Evolutionary conservation across 352 stramenopile genomes (phyloP).

Genomic region (Pythium vanterpoolii): DNA sequence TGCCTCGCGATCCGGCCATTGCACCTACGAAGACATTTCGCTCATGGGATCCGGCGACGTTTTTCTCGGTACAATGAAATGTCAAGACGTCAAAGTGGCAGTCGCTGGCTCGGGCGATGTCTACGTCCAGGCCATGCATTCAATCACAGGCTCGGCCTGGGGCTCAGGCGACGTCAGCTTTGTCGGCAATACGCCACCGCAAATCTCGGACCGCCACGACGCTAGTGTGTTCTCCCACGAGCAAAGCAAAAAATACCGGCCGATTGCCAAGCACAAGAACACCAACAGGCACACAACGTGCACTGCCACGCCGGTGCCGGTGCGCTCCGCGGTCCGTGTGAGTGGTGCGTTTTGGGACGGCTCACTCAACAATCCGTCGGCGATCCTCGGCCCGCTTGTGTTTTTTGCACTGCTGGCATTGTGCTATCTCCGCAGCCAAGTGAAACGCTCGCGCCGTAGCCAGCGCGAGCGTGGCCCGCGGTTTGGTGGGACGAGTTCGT

Average conservation of each 20-base stretch:
- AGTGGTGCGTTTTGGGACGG: slow-evolving; percentile 4
- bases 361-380: background rate
- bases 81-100: slow-evolving; percentile 17
- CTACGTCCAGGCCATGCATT: slow-evolving; percentile 13
- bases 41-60: slow-evolving; percentile 18
- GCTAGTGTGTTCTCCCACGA: slow-evolving; percentile 15
- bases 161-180: slow-evolving; percentile 27
- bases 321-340: slow-evolving; percentile 9
- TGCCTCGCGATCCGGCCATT: slow-evolving; percentile 3
- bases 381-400: slow-evolving; percentile 6
- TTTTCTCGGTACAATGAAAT: slow-evolving; percentile 7
- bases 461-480: slow-evolving; percentile 3
- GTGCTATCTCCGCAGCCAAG: slow-evolving; percentile 22
- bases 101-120: slow-evolving; percentile 15
- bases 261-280: slow-evolving; percentile 21
- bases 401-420: slow-evolving; percentile 20
- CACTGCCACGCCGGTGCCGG: background rate
- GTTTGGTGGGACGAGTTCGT: background rate
- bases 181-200: slow-evolving; percentile 15
- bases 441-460: slow-evolving; percentile 12
- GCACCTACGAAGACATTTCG: slow-evolving; percentile 5
- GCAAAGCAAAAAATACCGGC: slow-evolving; percentile 20
- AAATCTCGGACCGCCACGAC: slow-evolving; percentile 25
- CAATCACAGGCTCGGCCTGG: slow-evolving; percentile 13
- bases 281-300: slow-evolving; percentile 6